These are phyloP conservation scores for Malbranchea zuffiana DNA, from an alignment of 2,329 filamentous ascomycete genomes.

Conservation along the genomic window DNA sequence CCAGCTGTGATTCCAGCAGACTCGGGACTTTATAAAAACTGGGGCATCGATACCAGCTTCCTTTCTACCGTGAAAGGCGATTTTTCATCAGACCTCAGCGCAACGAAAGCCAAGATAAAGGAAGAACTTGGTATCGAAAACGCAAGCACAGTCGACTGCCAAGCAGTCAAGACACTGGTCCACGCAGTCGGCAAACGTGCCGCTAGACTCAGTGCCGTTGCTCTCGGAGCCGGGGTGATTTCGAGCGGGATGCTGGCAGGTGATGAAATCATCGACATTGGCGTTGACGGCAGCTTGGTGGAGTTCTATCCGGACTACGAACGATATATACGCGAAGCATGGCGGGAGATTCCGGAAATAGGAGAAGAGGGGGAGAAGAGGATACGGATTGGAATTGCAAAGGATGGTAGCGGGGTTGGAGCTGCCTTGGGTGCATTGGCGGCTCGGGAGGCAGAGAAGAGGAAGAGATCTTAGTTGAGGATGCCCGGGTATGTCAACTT, in stretches of 20 bases:
- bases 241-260: slow-evolving; percentile 62
- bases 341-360: slow-evolving; percentile 65
- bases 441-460: slow-evolving; percentile 47
- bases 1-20: slow-evolving; percentile 57
- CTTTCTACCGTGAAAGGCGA: slow-evolving; percentile 80
- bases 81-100: slow-evolving; percentile 57
- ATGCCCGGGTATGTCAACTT: too few species aligned
- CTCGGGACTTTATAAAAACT: slow-evolving; percentile 62
- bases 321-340: slow-evolving; percentile 72
- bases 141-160: slow-evolving; percentile 70
- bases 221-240: slow-evolving; percentile 73
- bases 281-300: slow-evolving; percentile 86
- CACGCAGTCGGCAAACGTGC: slow-evolving; percentile 79
- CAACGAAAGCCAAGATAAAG: slow-evolving; percentile 67
- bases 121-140: slow-evolving; percentile 64
- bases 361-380: slow-evolving; percentile 68
- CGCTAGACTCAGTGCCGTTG: slow-evolving; percentile 75
- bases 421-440: slow-evolving; percentile 90
- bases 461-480: slow-evolving; percentile 2
- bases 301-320: slow-evolving; percentile 94
- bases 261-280: slow-evolving; percentile 70
- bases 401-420: slow-evolving; percentile 92
- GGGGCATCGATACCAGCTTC: slow-evolving; percentile 85
- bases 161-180: slow-evolving; percentile 74
- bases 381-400: slow-evolving; percentile 89